Conservation (phyloP, 176 grass and related monocot genomes). For the Eleusine coracana region DNA sequence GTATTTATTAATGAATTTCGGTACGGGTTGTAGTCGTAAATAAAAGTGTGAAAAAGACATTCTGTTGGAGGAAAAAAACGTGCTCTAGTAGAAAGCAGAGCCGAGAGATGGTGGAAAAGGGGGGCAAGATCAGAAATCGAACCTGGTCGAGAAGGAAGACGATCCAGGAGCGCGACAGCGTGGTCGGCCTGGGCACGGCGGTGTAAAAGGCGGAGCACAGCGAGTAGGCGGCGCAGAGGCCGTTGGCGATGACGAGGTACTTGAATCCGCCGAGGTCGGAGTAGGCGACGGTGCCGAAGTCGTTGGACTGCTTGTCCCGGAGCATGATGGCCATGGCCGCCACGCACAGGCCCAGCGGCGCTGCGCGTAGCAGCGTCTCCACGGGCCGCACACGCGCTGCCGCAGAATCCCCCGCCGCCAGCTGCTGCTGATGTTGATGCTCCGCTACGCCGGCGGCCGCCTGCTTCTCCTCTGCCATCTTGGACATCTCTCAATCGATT, state of each 20-base stretch:
- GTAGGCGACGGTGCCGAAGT: constrained; percentile 81
- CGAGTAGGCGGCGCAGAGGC: constrained; percentile 81
- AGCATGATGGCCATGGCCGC: constrained; percentile 87
- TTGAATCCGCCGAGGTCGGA: constrained; percentile 84
- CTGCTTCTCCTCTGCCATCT: constrained; percentile 66
- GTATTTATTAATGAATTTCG: background rate
- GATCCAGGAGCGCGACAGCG: constrained; percentile 63
- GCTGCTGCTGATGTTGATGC: constrained; percentile 6
- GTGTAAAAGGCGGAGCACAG: constrained; percentile 72
- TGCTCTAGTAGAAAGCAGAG: background rate
- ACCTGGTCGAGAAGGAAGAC: constrained; percentile 96
- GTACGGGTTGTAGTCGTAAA: background rate
- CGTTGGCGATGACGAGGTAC: constrained; percentile 90
- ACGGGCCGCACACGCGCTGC: constrained; percentile 40
- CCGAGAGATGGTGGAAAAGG: background rate
- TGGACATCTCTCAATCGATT: constrained; percentile 1
- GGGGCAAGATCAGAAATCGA: background rate
- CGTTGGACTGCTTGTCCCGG: constrained; percentile 69
- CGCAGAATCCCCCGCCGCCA: background rate
- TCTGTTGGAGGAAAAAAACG: background rate
- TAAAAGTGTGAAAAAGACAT: background rate
- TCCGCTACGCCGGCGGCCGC: constrained; percentile 12
- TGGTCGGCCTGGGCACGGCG: constrained; percentile 54
- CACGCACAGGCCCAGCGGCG: constrained; percentile 72
- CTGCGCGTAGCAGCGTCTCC: constrained; percentile 79